Evolutionary conservation across 257 asterid species (phyloP), one percentile per base, ranked within the genome.

Genomic region (Scutellaria barbata): DNA sequence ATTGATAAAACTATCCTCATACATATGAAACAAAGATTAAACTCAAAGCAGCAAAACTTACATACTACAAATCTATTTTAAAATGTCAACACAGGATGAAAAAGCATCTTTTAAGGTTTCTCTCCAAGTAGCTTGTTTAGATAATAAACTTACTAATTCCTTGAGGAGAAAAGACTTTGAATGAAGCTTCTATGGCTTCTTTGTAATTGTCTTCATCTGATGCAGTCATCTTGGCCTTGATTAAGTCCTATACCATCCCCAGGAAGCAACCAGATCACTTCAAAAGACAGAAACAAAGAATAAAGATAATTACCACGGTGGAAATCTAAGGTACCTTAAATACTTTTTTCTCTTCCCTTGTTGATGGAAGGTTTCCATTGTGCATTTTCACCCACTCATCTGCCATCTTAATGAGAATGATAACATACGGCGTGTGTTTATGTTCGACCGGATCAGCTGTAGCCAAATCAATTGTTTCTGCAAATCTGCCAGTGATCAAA

Each of bases 131-230:
- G 1, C 12, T 20, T 30, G 64, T 41, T 22, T 10, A 50, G 47
- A 43, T 43, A 46, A 56, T 43, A 22, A 63, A 85, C 96, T 86
- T 87, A 95, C 99, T 88, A 62, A 92, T 89, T 83, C 98, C 99
- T 84, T 60, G 85, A 66, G 96, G 88, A 72, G 95, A 83, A 81
- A 88, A 94, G 50, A 95, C 88, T 83, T 95, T 95, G 79, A 82
- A 92, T 59, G 98, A 88, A 76, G 96, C 96, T 60, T 92, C 96
- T 17, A 88, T 82, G 66, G 99, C 99, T 87, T 95, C 99, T 76
- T 84, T 95, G 80, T 88, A 95, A 80, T 95, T 92, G 77, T 92
- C 99, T 80, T 95, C 99, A 80, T 95, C 99, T 7, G 75, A 58
- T 53, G 90, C 85, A 75, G 75, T 81, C 96, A 82, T 95, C 84